phyloP scores from a whole-genome alignment of 257 asterid genomes.

The Haberlea rhodopensis region DNA sequence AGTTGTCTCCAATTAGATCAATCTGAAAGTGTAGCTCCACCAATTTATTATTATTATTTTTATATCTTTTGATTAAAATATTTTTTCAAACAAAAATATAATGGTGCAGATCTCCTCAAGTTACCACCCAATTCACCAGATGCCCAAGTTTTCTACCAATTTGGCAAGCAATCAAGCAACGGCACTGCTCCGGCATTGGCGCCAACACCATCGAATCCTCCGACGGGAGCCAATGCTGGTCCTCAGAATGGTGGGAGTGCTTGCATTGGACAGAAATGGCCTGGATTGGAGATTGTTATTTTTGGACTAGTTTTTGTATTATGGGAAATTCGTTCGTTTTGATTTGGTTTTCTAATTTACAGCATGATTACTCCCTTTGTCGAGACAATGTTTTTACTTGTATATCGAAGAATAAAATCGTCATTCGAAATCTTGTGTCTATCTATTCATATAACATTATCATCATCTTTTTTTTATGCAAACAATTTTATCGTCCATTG shows the following conservation, averaged over 20 bases:
- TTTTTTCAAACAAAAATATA: neutral
- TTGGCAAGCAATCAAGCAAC: constrained; percentile 29
- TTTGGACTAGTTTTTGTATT: constrained; percentile 18
- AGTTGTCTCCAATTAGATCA: too few species aligned
- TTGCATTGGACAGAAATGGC: constrained; percentile 26
- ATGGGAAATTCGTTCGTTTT: neutral
- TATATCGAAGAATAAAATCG: neutral
- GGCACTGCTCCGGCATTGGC: constrained; percentile 28
- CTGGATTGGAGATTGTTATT: constrained; percentile 25
- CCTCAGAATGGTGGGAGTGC: constrained; percentile 28
- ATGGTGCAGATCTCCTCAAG: constrained; percentile 60
- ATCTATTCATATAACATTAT: neutral
- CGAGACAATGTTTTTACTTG: neutral
- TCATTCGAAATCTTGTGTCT: neutral
- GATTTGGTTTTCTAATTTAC: too few species aligned
- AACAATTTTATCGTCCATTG: too few species aligned
- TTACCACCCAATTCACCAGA: constrained; percentile 79
- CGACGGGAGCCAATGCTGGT: constrained; percentile 10
- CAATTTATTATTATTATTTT: neutral
- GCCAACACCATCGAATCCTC: constrained; percentile 27
- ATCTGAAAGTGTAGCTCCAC: too few species aligned
- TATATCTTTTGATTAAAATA: neutral
- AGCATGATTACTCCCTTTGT: neutral
- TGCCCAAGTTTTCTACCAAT: constrained; percentile 66
- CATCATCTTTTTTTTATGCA: too few species aligned